Conservation (phyloP, 139 green algal genomes). For the Micromonas pusilla region DNA sequence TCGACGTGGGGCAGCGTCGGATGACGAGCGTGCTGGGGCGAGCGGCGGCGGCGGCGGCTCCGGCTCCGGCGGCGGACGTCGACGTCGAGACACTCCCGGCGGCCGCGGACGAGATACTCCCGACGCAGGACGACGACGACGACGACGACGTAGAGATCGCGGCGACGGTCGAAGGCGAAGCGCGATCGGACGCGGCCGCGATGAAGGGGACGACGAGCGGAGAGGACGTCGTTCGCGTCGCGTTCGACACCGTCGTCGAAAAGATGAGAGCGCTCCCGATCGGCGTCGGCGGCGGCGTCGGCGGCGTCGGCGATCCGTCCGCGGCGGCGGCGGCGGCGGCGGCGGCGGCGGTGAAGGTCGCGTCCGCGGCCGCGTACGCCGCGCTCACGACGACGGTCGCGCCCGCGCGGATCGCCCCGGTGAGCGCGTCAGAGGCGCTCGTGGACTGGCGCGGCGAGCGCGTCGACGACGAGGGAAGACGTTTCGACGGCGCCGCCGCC, state of each 20-base stretch:
- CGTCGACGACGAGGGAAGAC: neutral
- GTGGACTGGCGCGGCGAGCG: neutral
- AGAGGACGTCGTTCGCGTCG: no score
- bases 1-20: neutral
- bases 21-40: neutral
- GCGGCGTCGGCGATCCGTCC: no score
- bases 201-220: no score
- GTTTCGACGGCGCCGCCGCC: neutral
- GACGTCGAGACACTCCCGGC: neutral
- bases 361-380: neutral
- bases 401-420: neutral
- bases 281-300: no score
- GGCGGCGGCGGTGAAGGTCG: no score
- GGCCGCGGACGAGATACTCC: neutral
- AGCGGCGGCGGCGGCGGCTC: no score
- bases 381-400: neutral
- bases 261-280: no score
- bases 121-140: no score
- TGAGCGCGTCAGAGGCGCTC: constrained; percentile 1
- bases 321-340: neutral
- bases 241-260: no score
- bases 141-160: no score
- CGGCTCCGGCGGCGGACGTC: neutral
- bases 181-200: no score
- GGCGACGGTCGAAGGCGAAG: no score